Base-by-base conservation (phyloP, 1,284 basidiomycete species). In the Sparassis latifolia region DNA sequence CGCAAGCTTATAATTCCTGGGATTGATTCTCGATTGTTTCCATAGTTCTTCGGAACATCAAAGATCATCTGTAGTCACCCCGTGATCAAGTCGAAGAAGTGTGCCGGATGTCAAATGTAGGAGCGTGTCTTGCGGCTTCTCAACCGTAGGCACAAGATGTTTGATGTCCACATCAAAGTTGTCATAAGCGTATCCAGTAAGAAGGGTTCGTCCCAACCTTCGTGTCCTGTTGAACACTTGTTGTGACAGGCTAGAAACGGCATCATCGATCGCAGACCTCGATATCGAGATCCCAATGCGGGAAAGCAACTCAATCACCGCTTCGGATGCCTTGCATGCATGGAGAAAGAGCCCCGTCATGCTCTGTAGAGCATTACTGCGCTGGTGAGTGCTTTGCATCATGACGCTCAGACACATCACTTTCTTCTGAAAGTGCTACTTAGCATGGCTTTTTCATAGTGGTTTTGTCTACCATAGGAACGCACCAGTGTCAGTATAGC, bases 311-410 rank as follows among this genome's bases (percentile, higher is more conserved):
- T 64, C 54, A n/a, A 63, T 48, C 2, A 65, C 59, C 10, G 53
- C 60, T 35, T 67, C 56, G 1, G 64, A 60, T 2, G 58, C 44
- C 31, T 53, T 54, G 38, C 54, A 57, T 0, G 64, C 55, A 42
- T 69, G 68, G 5, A 67, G 46, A 45, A 67, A 68, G 0, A 69
- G 47, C 2, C 62, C 61, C 3, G 63, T 35, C 0, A 62, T 31
- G 39, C 53, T 59, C 44, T 63, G 62, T 1, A 69, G 49, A 0
- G 55, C 41, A 52, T 70, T 68, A 38, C 61, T 61, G 31, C 53
- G 51, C 32, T 61, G 55, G 51, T 67, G 66, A 0, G 48, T 55
- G 42, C 55, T 59, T 9, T 66, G 62, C 53, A 67, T 53, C n/a
- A 67, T 40, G 4, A 71, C 61, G 43, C 62, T 65, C 9, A 65